phyloP scores from a whole-genome alignment of 768 basidiomycete genomes.

The Saitozyma podzolica region DNA sequence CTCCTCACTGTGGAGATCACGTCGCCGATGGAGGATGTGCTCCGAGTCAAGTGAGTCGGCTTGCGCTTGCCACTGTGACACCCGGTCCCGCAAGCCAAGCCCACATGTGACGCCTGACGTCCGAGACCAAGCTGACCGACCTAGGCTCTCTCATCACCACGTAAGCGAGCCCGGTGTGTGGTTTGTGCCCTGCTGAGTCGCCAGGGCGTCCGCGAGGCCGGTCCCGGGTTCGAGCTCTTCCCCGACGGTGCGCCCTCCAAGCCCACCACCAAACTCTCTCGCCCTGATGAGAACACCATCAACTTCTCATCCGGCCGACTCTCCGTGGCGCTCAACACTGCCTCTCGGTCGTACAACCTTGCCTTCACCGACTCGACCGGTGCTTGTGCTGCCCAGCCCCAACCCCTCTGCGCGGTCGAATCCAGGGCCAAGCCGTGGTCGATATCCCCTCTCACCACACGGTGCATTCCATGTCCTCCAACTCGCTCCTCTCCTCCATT shows the following conservation, averaged over 20 bases:
- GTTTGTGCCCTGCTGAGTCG: neutral
- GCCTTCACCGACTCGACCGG: constrained; percentile 15
- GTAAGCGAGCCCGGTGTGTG: neutral
- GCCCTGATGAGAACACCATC: constrained; percentile 37
- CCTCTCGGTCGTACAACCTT: constrained; percentile 20
- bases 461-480: constrained; percentile 54
- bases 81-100: neutral
- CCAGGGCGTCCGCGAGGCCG: constrained; percentile 9
- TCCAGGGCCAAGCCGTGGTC: constrained; percentile 43
- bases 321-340: constrained; percentile 14
- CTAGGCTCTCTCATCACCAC: neutral
- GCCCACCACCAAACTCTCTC: constrained; percentile 55
- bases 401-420: constrained; percentile 20
- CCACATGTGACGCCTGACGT: too few species aligned
- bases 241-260: constrained; percentile 62
- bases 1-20: constrained; percentile 56
- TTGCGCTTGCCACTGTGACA: neutral
- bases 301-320: constrained; percentile 35
- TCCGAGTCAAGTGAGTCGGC: constrained; percentile 40
- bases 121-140: too few species aligned
- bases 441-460: constrained; percentile 48
- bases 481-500: constrained; percentile 62
- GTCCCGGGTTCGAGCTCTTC: constrained; percentile 63
- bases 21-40: constrained; percentile 47
- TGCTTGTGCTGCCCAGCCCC: constrained; percentile 1